phyloP scores from a whole-genome alignment of 176 grass and related monocot species.

The Tillandsia leiboldiana region DNA sequence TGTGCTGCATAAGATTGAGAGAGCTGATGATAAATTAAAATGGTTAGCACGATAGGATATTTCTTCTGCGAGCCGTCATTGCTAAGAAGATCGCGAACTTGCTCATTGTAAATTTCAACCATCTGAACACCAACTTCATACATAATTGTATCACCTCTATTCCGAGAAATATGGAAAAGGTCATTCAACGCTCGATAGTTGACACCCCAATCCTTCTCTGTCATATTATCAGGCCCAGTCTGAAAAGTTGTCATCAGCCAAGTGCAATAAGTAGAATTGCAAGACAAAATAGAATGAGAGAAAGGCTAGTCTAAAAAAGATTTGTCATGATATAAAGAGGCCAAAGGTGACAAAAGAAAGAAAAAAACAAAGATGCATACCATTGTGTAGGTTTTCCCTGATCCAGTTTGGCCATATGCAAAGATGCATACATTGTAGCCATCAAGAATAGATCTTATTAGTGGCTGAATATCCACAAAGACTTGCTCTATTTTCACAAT shows the following conservation, averaged over 20 bases:
- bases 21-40: not conserved
- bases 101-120: conserved; percentile 96
- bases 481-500: conserved; percentile 45
- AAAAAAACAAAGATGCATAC: conserved; percentile 29
- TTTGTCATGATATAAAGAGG: conserved; percentile 2
- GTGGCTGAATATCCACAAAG: conserved; percentile 68
- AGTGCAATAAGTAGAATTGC: conserved; percentile 10
- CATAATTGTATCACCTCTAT: conserved; percentile 41
- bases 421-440: conserved; percentile 98
- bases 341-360: not conserved
- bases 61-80: conserved; percentile 59
- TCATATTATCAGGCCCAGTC: conserved; percentile 57
- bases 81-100: conserved; percentile 75
- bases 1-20: not conserved
- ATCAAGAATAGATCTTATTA: conserved; percentile 86
- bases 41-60: conserved; percentile 60
- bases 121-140: conserved; percentile 90
- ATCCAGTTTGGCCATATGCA: conserved; percentile 97
- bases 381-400: conserved; percentile 96
- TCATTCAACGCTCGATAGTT: conserved; percentile 85
- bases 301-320: not conserved
- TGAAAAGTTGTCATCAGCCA: conserved; percentile 21
- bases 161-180: conserved; percentile 61
- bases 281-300: not conserved
- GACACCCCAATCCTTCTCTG: conserved; percentile 77